Evolutionary conservation across 176 grass and related monocot genomes (phyloP), one percentile per base, ranked within the genome.

Genomic region (Calamus simplicifolius): DNA sequence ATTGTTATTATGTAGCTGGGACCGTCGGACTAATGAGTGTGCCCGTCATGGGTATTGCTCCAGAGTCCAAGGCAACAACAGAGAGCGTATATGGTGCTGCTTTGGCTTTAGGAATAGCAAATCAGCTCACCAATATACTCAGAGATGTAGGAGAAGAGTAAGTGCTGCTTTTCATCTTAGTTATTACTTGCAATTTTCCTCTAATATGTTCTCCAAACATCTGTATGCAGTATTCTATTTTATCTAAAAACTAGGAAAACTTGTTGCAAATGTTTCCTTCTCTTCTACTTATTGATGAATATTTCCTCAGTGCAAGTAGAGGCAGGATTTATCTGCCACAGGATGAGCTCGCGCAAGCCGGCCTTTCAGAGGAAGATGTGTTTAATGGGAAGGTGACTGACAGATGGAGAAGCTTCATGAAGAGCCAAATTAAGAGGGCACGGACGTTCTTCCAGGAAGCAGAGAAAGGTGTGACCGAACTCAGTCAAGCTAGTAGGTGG

Each of bases 51-150:
- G 92, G 92, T 25, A 80, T 88, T 51, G 74, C 87, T 13, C 83
- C 80, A 4, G 81, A 80, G 0, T 97, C 87, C 14, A 63, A 0
- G 49, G 81, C 80, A 1, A 63, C 17, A 17, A 66, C 78, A 1
- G 78, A 87, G 78, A 73, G 75, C 0, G 87, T 96, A 6, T 90
- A 96, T 72, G 77, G 58, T 54, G 86, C 83, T 0, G 87, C 81
- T 38, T 69, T 97, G 16, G 87, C 93, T 1, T 80, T 97, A 4
- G 93, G 92, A 19, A 78, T 97, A 0, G 87, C 87, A 1, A 97
- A 91, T 75, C 93, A 91, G 69, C 93, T 97, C 69, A 91, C 93
- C 15, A 97, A 91, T 78, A 97, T 91, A 57, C 87, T 91, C 29
- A 50, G 87, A 4, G 93, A 97, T 52, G 84, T 97, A 7, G 87